phyloP scores from a whole-genome alignment of 768 basidiomycete genomes.

The Tephrocybe sp. region DNA sequence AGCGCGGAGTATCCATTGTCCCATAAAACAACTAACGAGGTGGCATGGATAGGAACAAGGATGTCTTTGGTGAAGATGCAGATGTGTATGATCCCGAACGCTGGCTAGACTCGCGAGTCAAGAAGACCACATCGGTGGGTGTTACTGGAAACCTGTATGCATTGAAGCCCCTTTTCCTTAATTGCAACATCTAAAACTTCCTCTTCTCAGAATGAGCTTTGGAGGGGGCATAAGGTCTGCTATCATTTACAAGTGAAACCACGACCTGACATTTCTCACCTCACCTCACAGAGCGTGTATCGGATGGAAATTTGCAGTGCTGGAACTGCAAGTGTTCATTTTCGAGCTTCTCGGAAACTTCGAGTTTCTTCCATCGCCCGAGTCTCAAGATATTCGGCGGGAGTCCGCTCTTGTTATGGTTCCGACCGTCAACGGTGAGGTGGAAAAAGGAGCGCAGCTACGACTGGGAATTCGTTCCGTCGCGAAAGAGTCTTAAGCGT shows the following conservation, averaged over 20 bases:
- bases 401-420: conserved; percentile 42
- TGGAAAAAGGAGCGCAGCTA: conserved; percentile 40
- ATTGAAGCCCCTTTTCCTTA: too few relatives aligned
- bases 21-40: too few relatives aligned
- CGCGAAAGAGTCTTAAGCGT: too few relatives aligned
- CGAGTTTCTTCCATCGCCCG: conserved; percentile 44
- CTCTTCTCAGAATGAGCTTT: conserved; percentile 32
- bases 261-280: not conserved
- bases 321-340: conserved; percentile 58
- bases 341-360: conserved; percentile 54
- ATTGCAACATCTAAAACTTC: too few relatives aligned
- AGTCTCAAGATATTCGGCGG: conserved; percentile 33
- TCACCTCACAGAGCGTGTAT: conserved; percentile 27
- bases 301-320: conserved; percentile 40
- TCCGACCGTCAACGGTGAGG: conserved; percentile 40
- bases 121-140: conserved; percentile 41
- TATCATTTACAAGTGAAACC: not conserved
- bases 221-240: conserved; percentile 30
- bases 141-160: conserved; percentile 50
- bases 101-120: conserved; percentile 42
- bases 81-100: conserved; percentile 46
- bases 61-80: conserved; percentile 48
- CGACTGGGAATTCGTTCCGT: conserved; percentile 36
- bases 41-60: conserved; percentile 29
- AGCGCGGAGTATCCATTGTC: not conserved